Base-by-base conservation (phyloP, 768 basidiomycete species). In the Daedaleopsis nitida region DNA sequence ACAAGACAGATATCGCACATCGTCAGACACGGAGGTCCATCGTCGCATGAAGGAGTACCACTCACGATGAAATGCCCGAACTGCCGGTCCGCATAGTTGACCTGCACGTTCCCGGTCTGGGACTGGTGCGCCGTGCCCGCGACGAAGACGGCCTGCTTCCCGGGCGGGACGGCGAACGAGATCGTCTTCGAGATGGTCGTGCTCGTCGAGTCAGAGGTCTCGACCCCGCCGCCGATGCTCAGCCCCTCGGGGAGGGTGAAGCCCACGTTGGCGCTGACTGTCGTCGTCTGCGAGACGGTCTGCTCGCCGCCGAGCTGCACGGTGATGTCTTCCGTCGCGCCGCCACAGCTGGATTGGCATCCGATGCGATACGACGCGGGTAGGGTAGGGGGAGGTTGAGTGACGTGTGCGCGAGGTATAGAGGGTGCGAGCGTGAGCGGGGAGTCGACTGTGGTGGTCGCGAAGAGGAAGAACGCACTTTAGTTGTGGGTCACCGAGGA, bases 121-220 rank as follows among this genome's bases (percentile, higher is more conserved):
- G 59, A 53, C 38, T n/a, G 35, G 35, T 54, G 34, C 24, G 16
- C 34, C 8, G 38, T 53, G 1, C 59, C 59, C 14, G 59, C 52
- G 45, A 60, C 59, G 52, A 24, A 60, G 21, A 60, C 59, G 19
- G 59, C 59, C 59, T 60, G 59, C 24, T 39, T 32, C 24, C 52
- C 52, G 3, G 59, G 52, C 34, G 52, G 52, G 52, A 60, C 38
- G 19, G 21, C 10, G 59, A n/a, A 60, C 11, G 19, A 38, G 52
- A 60, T 37, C 35, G 32, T 45, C 24, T 48, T 35, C 14, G 52
- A 54, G n/a, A 42, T 7, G 24, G 59, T 60, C 35, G 32, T 12
- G 45, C 24, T 43, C 35, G 21, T 39, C 14, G 39, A 11, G 44
- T 14, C 45, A 3, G 17, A 3, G 6, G 8, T 48, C 21, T 42